phyloP scores from a whole-genome alignment of 2,329 filamentous ascomycete species.

The Penicillium sumatraense region DNA sequence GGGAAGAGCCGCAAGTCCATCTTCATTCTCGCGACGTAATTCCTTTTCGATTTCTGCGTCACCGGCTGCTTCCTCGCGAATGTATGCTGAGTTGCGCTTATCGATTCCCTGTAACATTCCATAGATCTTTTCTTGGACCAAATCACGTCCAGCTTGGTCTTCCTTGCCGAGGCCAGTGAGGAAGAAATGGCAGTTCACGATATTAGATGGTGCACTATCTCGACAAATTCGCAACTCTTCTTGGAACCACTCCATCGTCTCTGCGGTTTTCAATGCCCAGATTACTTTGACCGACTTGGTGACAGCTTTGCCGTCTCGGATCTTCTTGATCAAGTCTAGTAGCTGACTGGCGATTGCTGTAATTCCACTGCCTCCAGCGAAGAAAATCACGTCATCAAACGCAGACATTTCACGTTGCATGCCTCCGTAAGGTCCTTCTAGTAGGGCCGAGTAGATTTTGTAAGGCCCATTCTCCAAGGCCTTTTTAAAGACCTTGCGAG shows the following conservation, averaged over 20 bases:
- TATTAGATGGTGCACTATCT: slow-evolving; percentile 84
- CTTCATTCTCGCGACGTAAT: slow-evolving; percentile 80
- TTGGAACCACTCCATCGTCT: slow-evolving; percentile 97
- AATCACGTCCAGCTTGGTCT: slow-evolving; percentile 67
- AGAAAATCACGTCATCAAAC: slow-evolving; percentile 90
- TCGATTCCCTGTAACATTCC: slow-evolving; percentile 85
- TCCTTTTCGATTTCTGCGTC: slow-evolving; percentile 79
- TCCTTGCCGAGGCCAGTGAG: slow-evolving; percentile 76
- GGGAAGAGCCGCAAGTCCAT: slow-evolving; percentile 80
- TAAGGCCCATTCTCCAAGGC: slow-evolving; percentile 85
- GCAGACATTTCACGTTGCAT: slow-evolving; percentile 88
- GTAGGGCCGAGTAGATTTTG: slow-evolving; percentile 87
- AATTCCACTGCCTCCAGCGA: slow-evolving; percentile 92
- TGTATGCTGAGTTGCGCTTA: slow-evolving; percentile 83
- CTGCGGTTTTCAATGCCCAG: slow-evolving; percentile 90
- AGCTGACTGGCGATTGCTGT: slow-evolving; percentile 92
- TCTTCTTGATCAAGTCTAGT: slow-evolving; percentile 91
- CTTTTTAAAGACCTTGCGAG: slow-evolving; percentile 78
- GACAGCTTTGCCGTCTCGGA: slow-evolving; percentile 92
- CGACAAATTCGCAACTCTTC: slow-evolving; percentile 92
- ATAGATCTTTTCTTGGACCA: slow-evolving; percentile 85
- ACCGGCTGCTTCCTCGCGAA: slow-evolving; percentile 78
- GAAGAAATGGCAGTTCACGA: slow-evolving; percentile 92
- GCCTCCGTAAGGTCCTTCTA: slow-evolving; percentile 93
- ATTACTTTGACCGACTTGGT: slow-evolving; percentile 88